Conservation (phyloP, 2,329 filamentous ascomycete genomes). For the Thermothelomyces thermophilus region DNA sequence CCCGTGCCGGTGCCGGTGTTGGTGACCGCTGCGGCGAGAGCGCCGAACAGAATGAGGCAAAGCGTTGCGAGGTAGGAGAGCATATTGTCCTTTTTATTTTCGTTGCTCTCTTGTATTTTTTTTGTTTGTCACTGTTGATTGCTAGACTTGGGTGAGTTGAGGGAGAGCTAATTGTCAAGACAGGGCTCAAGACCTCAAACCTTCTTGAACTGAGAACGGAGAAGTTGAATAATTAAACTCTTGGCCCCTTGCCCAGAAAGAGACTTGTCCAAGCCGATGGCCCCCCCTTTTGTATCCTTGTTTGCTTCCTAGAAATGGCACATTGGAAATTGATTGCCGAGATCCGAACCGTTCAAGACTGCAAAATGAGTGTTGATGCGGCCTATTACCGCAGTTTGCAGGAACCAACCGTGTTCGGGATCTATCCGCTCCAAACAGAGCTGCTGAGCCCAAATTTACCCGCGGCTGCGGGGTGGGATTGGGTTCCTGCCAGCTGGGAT, state of each 20-base stretch:
- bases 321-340: background rate
- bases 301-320: background rate
- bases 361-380: constrained; percentile 1
- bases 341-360: background rate
- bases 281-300: background rate
- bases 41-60: constrained; percentile 4
- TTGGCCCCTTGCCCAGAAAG: background rate
- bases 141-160: background rate
- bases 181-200: background rate
- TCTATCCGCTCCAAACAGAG: background rate
- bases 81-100: background rate
- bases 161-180: background rate
- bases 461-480: background rate
- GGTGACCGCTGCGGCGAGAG: background rate
- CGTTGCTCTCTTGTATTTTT: background rate
- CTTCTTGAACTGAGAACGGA: too few species aligned
- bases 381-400: background rate
- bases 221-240: too few species aligned
- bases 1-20: background rate
- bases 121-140: background rate
- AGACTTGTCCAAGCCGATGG: background rate
- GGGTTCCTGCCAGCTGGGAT: background rate
- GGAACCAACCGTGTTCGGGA: background rate
- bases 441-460: constrained; percentile 3
- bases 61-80: background rate